Evolutionary conservation across 1,139 yeast genomes (phyloP), one percentile per base, ranked within the genome.

Genomic region (Kodamaea plutei): DNA sequence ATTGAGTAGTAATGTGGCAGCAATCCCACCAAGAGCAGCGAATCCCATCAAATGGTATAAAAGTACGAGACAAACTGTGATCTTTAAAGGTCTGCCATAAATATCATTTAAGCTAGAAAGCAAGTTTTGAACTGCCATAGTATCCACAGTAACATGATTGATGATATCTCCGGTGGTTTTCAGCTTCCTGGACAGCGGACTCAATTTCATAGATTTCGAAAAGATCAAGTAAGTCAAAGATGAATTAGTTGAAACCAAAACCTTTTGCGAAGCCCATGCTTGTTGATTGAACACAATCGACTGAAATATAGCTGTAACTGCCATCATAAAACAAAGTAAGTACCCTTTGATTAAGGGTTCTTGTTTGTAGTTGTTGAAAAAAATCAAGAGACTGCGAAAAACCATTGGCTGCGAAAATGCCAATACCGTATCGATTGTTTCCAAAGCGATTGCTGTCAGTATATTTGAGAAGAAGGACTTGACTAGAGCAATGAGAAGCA

Each of bases 111-210:
- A 42, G 20, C 49, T 43, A 20, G 44, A 49, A 21, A 59, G 53
- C 32, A 55, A 35, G 10, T 40, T 35, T 7, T 52, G 39, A 8
- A 64, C 39, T 1, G 51, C 47, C 11, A 35, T 34, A 8, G 61
- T 53, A 44, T 65, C 72, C 33, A 59, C 61, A 1, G 69, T 55
- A 32, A 64, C 50, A 36, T 61, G 61, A 35, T 57, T 63, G 20
- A 65, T 56, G 28, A 65, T 56, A 33, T 64, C 71, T 27, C 70
- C 70, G 3, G 64, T 59, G 12, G 66, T 47, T 33, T 62, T 63
- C n/a, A 50, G 47, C 33, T 56, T 63, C 33, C 64, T 54, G 14
- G 64, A 54, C 33, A 59, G 62, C 2, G 68, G 67, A 2, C 68
- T 57, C 25, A 65, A 54, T 19, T 36, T 50, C 40, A 63, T 45